phyloP scores from a whole-genome alignment of 305 asterid species.

The Fraxinus sp. region DNA sequence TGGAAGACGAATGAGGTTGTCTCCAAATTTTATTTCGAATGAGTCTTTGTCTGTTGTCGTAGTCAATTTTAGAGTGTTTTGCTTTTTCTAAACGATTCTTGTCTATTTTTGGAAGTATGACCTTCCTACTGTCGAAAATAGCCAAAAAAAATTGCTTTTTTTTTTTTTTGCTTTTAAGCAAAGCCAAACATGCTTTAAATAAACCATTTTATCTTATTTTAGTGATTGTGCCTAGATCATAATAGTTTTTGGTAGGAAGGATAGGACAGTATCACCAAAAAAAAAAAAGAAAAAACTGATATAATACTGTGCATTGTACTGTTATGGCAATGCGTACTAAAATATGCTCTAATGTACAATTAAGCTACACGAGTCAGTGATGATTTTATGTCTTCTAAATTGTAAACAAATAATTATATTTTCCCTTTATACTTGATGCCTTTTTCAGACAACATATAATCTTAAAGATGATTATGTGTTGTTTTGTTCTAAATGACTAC shows the following conservation, averaged over 20 bases:
- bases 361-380: background rate
- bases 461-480: slow-evolving; percentile 51
- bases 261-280: no score
- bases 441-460: slow-evolving; percentile 76
- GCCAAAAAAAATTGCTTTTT: no score
- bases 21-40: background rate
- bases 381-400: slow-evolving; percentile 25
- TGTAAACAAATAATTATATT: slow-evolving; percentile 34
- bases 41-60: background rate
- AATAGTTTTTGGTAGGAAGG: background rate
- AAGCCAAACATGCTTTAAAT: no score
- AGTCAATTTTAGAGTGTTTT: background rate
- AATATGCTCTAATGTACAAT: background rate
- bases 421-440: slow-evolving; percentile 26
- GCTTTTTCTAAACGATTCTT: background rate
- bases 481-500: slow-evolving; percentile 19
- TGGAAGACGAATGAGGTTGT: background rate
- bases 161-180: no score
- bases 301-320: background rate
- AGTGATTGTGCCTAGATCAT: background rate
- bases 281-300: no score
- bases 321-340: background rate
- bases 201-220: background rate
- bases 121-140: no score
- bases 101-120: background rate